Percentiles rank a stretch among this genome's conserved stretches.
phyloP scores from a whole-genome alignment of 768 basidiomycete species.

The Mycena venus region DNA sequence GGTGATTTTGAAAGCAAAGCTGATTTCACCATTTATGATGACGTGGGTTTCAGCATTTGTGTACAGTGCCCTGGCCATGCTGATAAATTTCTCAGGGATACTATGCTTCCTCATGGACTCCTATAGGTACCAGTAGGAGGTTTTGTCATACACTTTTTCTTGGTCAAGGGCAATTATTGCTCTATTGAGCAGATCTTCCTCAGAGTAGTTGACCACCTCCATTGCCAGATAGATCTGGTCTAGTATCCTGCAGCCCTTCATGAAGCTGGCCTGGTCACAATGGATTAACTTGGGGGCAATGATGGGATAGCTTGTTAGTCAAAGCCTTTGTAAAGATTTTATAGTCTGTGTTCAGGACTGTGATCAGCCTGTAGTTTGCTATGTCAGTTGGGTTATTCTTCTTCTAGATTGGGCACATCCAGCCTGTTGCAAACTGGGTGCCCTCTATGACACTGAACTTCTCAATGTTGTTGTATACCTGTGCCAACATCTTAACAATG shows the following conservation, averaged over 20 bases:
- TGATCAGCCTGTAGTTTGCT: background rate
- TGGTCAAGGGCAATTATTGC: conserved; percentile 18
- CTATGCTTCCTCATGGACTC: background rate
- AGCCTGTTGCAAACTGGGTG: background rate
- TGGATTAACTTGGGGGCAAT: conserved; percentile 10
- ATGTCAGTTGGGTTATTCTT: background rate
- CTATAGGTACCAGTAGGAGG: conserved; percentile 31
- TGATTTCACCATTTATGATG: conserved; percentile 32
- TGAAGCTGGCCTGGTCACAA: conserved; percentile 36
- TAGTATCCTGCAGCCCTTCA: conserved; percentile 35
- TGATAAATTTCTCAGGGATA: conserved; percentile 25
- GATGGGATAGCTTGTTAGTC: background rate
- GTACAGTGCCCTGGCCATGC: conserved; percentile 36
- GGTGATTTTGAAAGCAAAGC: conserved; percentile 23
- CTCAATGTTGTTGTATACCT: conserved; percentile 14
- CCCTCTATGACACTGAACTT: background rate
- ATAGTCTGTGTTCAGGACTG: conserved; percentile 10
- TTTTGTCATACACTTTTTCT: conserved; percentile 35
- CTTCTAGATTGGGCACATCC: conserved; percentile 14
- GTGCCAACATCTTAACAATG: background rate
- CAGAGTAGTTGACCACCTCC: conserved; percentile 15
- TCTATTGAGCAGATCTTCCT: conserved; percentile 27
- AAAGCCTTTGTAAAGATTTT: conserved; percentile 26
- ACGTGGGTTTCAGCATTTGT: conserved; percentile 8
- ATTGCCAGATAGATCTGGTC: conserved; percentile 38